Percentiles rank a stretch among this genome's conserved stretches.
Evolutionary conservation across 2,329 filamentous ascomycete species (phyloP).

Genomic region (Nemania bipapillata): DNA sequence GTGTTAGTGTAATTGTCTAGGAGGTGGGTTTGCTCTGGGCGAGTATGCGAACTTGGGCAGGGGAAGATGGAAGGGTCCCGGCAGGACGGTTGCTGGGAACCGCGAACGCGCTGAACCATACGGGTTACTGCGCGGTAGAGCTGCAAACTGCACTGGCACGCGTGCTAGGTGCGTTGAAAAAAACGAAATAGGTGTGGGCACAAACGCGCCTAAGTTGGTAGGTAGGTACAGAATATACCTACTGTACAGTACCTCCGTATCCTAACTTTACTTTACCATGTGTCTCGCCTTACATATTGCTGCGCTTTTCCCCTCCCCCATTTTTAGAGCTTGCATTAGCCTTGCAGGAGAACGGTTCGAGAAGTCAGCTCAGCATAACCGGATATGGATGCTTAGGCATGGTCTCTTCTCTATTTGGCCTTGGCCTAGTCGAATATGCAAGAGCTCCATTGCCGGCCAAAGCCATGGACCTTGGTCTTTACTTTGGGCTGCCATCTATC

Average conservation of each 20-base stretch:
- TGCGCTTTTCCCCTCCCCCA: conserved; percentile 17
- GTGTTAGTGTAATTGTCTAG: too few species aligned
- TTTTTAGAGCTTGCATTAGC: conserved; percentile 42
- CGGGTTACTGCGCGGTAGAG: conserved; percentile 20
- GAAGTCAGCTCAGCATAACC: conserved; percentile 33
- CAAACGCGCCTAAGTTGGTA: too few species aligned
- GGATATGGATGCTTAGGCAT: conserved; percentile 21
- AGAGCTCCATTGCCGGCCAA: conserved; percentile 30
- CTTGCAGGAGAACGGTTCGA: conserved; percentile 40
- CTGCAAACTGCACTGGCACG: conserved; percentile 18
- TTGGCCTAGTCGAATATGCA: conserved; percentile 26
- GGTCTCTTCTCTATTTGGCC: conserved; percentile 29
- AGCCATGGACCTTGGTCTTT: not conserved
- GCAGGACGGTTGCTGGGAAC: conserved; percentile 44
- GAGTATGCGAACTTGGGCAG: conserved; percentile 7
- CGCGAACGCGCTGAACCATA: conserved; percentile 15
- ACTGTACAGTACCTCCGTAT: not conserved
- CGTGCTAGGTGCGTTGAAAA: conserved; percentile 7
- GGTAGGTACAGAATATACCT: not conserved
- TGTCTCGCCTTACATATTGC: conserved; percentile 2
- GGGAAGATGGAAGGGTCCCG: conserved; percentile 39
- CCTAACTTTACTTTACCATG: not conserved
- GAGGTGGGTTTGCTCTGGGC: not conserved
- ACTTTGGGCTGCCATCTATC: not conserved
- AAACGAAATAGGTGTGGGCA: too few species aligned